Percentiles rank a stretch among this genome's conserved stretches.
Conservation (phyloP, 2,329 filamentous ascomycete genomes). For the Sphaerulina vaccinii region DNA sequence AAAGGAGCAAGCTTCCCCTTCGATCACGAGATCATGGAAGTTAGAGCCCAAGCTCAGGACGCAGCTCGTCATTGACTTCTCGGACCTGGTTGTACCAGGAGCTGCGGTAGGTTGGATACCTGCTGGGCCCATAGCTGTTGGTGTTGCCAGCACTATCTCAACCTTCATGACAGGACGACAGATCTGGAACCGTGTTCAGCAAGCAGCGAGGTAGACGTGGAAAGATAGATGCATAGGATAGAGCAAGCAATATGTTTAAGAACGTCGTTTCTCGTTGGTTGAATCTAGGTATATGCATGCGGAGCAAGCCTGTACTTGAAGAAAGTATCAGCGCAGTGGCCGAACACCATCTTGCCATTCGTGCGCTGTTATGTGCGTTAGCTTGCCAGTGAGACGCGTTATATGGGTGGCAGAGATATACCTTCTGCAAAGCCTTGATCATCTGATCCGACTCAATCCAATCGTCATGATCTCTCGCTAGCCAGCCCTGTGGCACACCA, state of each 20-base stretch:
- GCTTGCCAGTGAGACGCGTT: not conserved
- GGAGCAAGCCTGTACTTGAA: constrained; percentile 25
- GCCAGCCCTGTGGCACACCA: constrained; percentile 40
- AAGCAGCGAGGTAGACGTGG: not conserved
- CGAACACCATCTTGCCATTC: constrained; percentile 28
- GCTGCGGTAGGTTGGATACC: constrained; percentile 61
- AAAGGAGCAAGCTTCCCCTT: not conserved
- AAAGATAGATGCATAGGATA: not conserved
- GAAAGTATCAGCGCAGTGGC: constrained; percentile 26
- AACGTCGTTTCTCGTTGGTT: not conserved
- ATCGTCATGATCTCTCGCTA: constrained; percentile 39
- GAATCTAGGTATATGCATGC: constrained; percentile 18
- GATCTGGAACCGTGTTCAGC: constrained; percentile 52
- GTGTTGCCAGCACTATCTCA: constrained; percentile 59
- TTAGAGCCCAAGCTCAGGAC: constrained; percentile 32
- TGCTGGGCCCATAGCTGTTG: constrained; percentile 53
- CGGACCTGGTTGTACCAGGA: constrained; percentile 64
- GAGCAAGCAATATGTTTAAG: not conserved
- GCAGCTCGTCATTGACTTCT: constrained; percentile 55
- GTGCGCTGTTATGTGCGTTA: constrained; percentile 16
- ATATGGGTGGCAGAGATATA: constrained; percentile 7
- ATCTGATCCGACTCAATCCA: constrained; percentile 35
- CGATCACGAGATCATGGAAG: not conserved
- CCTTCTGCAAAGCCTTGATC: constrained; percentile 26
- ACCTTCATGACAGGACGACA: constrained; percentile 61